Evolutionary conservation across 192 early-diverging fungal genomes (phyloP), one percentile per base, ranked within the genome.

Genomic region (Coemansia guatemalensis): DNA sequence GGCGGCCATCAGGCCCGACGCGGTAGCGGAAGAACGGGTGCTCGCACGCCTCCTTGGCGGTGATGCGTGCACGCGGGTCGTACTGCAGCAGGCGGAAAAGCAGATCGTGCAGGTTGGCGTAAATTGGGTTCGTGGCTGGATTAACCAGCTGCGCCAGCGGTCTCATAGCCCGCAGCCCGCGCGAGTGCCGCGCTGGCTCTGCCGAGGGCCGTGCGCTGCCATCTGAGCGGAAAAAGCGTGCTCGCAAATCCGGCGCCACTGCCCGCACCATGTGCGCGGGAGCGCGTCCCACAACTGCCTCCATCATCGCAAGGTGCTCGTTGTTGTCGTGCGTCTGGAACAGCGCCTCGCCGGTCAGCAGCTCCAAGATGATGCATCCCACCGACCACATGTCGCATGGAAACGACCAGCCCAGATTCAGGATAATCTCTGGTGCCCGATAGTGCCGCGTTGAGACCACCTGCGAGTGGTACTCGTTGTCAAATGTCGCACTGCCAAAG

Each of bases 261-360:
- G 71, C 60, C 21, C 81, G 78, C 12, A 90, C 81, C 35, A 95
- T 83, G 50, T 84, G 69, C 0, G 79, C 68, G 1, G 95, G 93
- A 25, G 95, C 84, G 29, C 71, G 74, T 4, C 96, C 96, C 21
- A 97, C 78, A 0, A 95, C 89, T 0, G 82, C 74, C 71, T 99
- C 89, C 95, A 99, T 99, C 93, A 99, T 93, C 12, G 91, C 92
- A 63, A 99, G 75, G 75, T 99, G 96, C 69, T 99, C 96, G 59
- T 94, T 73, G 82, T 97, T 92, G 71, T 99, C 95, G 61, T 97
- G 96, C 17, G 96, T 97, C 78, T 97, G 95, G 74, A 99, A 99
- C 52, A 99, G 73, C 4, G 96, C 95, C 69, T 94, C 91, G 35
- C 96, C 96, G 0, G 94, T 99, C 48, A 90, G 87, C 51, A 99